phyloP scores from a whole-genome alignment of 768 basidiomycete genomes.

The Hebeloma cylindrosporum region DNA sequence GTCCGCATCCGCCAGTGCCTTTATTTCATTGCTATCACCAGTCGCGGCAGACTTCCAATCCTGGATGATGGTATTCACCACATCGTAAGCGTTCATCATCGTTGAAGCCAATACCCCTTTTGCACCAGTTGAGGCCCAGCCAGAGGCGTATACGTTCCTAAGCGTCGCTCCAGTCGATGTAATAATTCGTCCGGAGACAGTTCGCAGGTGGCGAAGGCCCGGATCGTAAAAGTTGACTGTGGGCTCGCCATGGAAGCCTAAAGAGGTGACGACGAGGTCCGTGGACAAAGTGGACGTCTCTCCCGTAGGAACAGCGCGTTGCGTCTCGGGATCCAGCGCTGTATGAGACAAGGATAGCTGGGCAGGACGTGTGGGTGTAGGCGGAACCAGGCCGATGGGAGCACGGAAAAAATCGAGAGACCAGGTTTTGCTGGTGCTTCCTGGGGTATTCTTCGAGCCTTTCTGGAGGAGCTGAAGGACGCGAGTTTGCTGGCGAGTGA shows the following conservation, averaged over 20 bases:
- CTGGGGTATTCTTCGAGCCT: constrained; percentile 53
- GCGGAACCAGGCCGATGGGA: constrained; percentile 49
- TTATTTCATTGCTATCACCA: constrained; percentile 7
- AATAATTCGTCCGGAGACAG: constrained; percentile 49
- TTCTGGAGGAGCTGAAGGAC: constrained; percentile 64
- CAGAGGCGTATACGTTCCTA: constrained; percentile 81
- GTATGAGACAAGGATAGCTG: constrained; percentile 64
- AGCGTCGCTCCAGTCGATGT: constrained; percentile 36
- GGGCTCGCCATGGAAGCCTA: constrained; percentile 82
- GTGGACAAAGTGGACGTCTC: constrained; percentile 53
- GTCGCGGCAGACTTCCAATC: constrained; percentile 41
- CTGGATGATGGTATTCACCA: constrained; percentile 66
- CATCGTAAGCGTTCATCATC: constrained; percentile 87
- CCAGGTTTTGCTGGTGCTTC: constrained; percentile 66
- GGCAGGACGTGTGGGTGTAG: constrained; percentile 26
- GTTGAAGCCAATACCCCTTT: constrained; percentile 90
- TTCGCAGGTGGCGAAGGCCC: constrained; percentile 54
- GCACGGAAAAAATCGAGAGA: constrained; percentile 79
- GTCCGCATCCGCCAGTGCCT: no score
- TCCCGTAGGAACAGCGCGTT: constrained; percentile 55
- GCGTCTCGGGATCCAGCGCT: constrained; percentile 46
- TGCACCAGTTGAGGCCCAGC: constrained; percentile 92
- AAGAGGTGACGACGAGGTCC: constrained; percentile 81
- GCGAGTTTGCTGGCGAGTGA: constrained; percentile 66
- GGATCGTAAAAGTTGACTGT: constrained; percentile 59